A percentile compares a stretch with the other conserved stretches of the same genome.
Evolutionary conservation across 2,329 filamentous ascomycete species (phyloP).

Genomic region (Falciphora oryzae): DNA sequence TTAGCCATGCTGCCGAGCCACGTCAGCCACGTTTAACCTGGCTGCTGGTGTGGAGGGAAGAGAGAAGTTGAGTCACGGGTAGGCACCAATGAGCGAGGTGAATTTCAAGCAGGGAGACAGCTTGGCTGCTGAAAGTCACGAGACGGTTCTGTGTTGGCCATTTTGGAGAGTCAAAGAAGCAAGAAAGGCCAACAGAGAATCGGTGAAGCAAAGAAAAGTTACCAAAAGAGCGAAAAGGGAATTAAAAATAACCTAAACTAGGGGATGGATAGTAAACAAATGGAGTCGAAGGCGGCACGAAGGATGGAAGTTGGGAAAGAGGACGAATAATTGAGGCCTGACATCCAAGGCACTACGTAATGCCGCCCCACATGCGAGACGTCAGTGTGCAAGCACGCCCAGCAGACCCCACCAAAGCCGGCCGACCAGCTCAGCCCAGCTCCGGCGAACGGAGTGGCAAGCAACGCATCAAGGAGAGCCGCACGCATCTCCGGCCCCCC

Average conservation of each 20-base stretch:
- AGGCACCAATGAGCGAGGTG: neutral
- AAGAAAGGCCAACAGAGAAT: too few species aligned
- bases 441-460: neutral
- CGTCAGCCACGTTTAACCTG: constrained; percentile 9
- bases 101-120: neutral
- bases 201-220: too few species aligned
- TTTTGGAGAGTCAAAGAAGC: neutral
- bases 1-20: constrained; percentile 7
- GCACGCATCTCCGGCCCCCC: too few species aligned
- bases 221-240: too few species aligned
- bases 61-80: neutral
- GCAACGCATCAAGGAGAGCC: neutral
- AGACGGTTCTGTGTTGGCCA: neutral
- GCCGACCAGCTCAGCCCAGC: constrained; percentile 7
- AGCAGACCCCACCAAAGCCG: constrained; percentile 2
- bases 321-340: neutral
- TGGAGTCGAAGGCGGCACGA: neutral
- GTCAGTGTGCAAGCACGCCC: constrained; percentile 5
- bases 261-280: neutral
- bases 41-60: neutral
- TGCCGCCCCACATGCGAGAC: neutral
- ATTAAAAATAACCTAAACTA: too few species aligned
- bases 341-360: neutral
- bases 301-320: neutral
- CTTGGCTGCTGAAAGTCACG: too few species aligned